Conservation (phyloP, 208 protist genomes). For the Trypanosoma vivax region DNA sequence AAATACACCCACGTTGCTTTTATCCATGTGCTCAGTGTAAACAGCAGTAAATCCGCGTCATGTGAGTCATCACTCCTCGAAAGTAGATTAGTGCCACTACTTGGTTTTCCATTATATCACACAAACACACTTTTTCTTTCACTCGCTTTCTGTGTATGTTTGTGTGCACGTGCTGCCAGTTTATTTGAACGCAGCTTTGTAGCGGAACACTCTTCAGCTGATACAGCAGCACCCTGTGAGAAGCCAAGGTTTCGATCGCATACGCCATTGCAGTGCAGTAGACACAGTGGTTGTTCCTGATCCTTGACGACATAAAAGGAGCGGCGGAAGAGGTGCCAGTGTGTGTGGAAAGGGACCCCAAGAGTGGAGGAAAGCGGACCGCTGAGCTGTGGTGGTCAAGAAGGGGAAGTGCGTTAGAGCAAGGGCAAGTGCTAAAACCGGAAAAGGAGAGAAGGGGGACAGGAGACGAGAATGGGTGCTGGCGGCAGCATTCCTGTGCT, state of each 20-base stretch:
- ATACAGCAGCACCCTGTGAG: neutral
- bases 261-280: neutral
- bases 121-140: constrained; percentile 3
- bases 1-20: no score
- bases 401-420: no score
- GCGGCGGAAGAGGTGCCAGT: no score
- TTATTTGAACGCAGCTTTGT: neutral
- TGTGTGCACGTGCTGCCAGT: neutral
- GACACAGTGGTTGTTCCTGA: no score
- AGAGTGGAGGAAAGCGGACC: no score
- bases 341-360: no score
- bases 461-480: constrained; percentile 18
- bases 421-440: neutral
- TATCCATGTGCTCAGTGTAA: no score
- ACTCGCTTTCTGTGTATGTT: neutral
- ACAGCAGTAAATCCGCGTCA: no score
- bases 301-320: no score
- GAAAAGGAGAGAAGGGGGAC: neutral
- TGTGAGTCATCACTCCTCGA: constrained; percentile 12
- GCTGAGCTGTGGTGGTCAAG: no score
- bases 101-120: constrained; percentile 8
- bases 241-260: neutral
- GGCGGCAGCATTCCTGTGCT: constrained; percentile 14
- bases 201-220: neutral
- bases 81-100: neutral